These are phyloP conservation scores for Macroventuria anomochaeta DNA, from an alignment of 2,329 filamentous ascomycete species.

Conservation along the genomic window DNA sequence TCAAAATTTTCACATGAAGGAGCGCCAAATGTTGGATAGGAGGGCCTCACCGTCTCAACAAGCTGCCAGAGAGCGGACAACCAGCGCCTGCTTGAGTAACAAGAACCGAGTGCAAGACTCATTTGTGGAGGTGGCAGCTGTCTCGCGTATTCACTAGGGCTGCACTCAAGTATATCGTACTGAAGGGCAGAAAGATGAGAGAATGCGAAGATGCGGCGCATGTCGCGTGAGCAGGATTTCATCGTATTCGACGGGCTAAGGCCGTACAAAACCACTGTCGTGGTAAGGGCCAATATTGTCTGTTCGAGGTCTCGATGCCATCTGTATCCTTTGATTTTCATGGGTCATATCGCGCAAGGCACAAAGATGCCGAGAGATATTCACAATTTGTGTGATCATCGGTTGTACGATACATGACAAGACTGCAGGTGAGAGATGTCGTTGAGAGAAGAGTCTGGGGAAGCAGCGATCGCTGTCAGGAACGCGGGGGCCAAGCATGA, in stretches of 20 bases:
- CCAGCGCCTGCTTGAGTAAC: not conserved
- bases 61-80: not conserved
- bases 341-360: not conserved
- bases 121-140: not conserved
- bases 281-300: not conserved
- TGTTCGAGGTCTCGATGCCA: slow-evolving; percentile 1
- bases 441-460: slow-evolving; percentile 17
- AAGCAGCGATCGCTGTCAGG: slow-evolving; percentile 14
- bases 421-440: slow-evolving; percentile 6
- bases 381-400: not conserved
- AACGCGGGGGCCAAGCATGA: slow-evolving; percentile 16
- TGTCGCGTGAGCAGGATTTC: slow-evolving; percentile 8
- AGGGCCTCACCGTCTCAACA: slow-evolving; percentile 7
- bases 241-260: not conserved
- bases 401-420: not conserved
- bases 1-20: slow-evolving; percentile 31
- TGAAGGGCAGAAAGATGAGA: not conserved
- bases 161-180: not conserved
- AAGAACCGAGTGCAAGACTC: not conserved
- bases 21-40: slow-evolving; percentile 7
- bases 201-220: not conserved
- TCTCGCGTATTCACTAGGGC: not conserved
- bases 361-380: not conserved
- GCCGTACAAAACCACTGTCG: not conserved
- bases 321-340: slow-evolving; percentile 1